A percentile compares a stretch with the other conserved stretches of the same genome.
These are phyloP conservation scores for Suillus paluster DNA, from an alignment of 768 basidiomycete species.

Conservation along the genomic window DNA sequence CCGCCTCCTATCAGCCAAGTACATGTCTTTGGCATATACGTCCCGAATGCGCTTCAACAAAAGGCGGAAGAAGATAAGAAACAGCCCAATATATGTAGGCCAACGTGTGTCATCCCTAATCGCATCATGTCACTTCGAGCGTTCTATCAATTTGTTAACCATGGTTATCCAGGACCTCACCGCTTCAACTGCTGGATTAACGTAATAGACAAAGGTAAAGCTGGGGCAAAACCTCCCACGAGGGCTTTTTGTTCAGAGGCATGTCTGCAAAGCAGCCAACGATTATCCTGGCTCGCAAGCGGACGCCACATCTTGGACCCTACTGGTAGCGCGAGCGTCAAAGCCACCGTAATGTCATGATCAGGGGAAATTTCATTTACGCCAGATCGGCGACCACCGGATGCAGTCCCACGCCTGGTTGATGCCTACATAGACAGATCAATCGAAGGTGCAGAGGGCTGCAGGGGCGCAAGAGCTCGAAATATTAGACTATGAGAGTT, in stretches of 20 bases:
- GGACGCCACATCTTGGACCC: too few species aligned
- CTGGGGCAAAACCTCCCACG: not conserved
- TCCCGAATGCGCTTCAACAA: not conserved
- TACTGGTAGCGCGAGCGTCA: not conserved
- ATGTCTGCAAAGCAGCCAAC: not conserved
- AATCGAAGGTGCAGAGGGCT: too few species aligned
- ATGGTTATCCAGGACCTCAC: not conserved
- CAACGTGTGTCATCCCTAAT: too few species aligned
- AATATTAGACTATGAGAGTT: too few species aligned
- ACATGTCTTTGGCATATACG: not conserved
- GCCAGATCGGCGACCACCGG: not conserved
- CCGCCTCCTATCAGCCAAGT: not conserved
- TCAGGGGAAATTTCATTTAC: not conserved
- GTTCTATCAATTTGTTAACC: not conserved
- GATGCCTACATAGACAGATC: too few species aligned
- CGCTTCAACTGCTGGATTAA: not conserved
- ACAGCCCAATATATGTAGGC: too few species aligned
- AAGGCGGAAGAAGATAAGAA: too few species aligned
- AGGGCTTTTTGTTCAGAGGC: not conserved
- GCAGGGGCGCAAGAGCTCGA: too few species aligned
- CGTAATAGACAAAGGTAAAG: not conserved
- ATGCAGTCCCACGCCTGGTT: not conserved
- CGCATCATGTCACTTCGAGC: too few species aligned
- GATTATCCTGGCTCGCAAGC: not conserved
- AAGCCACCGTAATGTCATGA: not conserved